phyloP scores from a whole-genome alignment of 768 basidiomycete genomes.

The Boletus coccyginus region DNA sequence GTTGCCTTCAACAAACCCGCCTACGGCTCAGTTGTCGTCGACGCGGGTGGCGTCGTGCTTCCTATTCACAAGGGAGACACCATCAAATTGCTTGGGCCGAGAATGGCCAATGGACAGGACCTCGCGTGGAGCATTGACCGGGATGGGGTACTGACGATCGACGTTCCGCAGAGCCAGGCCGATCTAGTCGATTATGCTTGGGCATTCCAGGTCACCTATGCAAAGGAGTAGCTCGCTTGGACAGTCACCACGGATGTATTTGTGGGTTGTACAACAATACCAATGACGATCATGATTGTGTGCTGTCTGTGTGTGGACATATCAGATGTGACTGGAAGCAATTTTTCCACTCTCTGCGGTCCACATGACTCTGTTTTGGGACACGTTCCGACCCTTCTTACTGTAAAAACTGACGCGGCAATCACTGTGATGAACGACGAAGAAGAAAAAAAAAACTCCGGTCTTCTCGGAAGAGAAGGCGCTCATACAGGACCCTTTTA shows the following conservation, averaged over 20 bases:
- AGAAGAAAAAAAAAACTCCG: neutral
- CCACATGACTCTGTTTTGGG: constrained; percentile 2
- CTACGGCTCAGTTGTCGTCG: constrained; percentile 33
- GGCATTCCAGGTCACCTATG: constrained; percentile 40
- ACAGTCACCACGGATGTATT: neutral
- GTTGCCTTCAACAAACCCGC: constrained; percentile 40
- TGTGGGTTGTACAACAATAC: neutral
- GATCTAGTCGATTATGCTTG: constrained; percentile 35
- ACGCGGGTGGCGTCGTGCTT: constrained; percentile 33
- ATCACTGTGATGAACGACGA: neutral
- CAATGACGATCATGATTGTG: neutral
- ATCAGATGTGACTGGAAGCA: neutral
- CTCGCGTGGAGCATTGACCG: constrained; percentile 34
- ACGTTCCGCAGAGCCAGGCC: constrained; percentile 25
- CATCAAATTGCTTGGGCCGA: constrained; percentile 40
- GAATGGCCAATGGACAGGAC: neutral
- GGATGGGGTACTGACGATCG: constrained; percentile 30
- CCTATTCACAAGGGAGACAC: constrained; percentile 45
- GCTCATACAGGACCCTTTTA: neutral
- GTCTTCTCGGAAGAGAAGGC: neutral
- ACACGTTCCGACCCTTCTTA: neutral
- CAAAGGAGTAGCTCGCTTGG: neutral
- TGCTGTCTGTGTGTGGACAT: neutral
- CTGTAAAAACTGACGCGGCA: neutral
- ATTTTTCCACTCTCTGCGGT: neutral